phyloP scores from a whole-genome alignment of 768 basidiomycete genomes.

The Rhizopogon vulgaris region DNA sequence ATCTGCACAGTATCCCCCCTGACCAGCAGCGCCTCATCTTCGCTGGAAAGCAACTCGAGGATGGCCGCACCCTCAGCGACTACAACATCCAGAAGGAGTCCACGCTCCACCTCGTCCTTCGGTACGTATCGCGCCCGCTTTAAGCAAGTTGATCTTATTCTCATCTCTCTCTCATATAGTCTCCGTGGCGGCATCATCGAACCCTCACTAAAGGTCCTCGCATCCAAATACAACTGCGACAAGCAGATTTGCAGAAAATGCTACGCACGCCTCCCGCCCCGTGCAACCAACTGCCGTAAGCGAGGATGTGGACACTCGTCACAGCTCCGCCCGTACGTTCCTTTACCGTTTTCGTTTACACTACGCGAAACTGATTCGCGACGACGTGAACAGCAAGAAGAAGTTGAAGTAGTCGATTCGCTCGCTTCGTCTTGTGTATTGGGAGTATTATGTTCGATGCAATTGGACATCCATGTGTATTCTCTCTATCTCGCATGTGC shows the following conservation, averaged over 20 bases:
- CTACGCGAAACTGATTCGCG: not conserved
- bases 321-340: slow-evolving; percentile 83
- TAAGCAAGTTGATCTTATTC: not conserved
- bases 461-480: slow-evolving; percentile 13
- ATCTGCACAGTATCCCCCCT: slow-evolving; percentile 68
- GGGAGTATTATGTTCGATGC: slow-evolving; percentile 8
- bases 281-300: slow-evolving; percentile 99
- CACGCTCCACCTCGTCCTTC: slow-evolving; percentile 94
- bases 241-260: slow-evolving; percentile 99
- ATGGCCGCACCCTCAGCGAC: slow-evolving; percentile 92
- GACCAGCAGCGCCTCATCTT: slow-evolving; percentile 96
- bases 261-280: slow-evolving; percentile 98
- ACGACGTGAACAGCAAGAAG: slow-evolving; percentile 63
- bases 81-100: slow-evolving; percentile 99
- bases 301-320: slow-evolving; percentile 86
- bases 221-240: slow-evolving; percentile 97
- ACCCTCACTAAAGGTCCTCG: slow-evolving; percentile 95
- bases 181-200: slow-evolving; percentile 99
- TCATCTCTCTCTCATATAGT: slow-evolving; percentile 32
- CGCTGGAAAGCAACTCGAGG: slow-evolving; percentile 98
- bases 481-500: slow-evolving; percentile 16
- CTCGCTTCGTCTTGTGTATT: slow-evolving; percentile 1
- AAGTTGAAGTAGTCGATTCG: slow-evolving; percentile 76
- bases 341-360: slow-evolving; percentile 1
- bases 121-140: slow-evolving; percentile 40